Percentiles rank a stretch among this genome's conserved stretches.
These are phyloP conservation scores for Neurospora pannonica DNA, from an alignment of 495 filamentous ascomycete species.

Conservation along the genomic window DNA sequence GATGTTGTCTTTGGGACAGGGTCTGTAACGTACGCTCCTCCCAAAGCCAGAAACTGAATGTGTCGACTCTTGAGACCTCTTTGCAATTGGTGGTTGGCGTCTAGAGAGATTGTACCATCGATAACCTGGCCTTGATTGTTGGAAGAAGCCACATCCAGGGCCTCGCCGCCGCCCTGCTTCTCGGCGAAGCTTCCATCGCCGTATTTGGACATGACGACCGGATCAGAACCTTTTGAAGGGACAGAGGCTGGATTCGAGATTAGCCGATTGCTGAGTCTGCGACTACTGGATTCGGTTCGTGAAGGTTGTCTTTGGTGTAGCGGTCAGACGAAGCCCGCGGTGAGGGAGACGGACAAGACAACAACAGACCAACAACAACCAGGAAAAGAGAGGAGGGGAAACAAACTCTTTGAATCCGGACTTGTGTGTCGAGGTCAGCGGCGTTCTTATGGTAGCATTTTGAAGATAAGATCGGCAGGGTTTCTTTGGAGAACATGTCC, in stretches of 20 bases:
- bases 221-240: not conserved
- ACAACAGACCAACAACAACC: not conserved
- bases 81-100: slow-evolving; percentile 29
- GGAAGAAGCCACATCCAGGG: not conserved
- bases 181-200: not conserved
- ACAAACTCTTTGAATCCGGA: not conserved
- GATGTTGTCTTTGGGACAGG: not conserved
- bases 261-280: not conserved
- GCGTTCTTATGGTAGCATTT: not conserved
- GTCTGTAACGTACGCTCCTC: slow-evolving; percentile 36
- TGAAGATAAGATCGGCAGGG: not conserved
- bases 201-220: not conserved
- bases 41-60: slow-evolving; percentile 65
- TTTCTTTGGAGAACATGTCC: not conserved
- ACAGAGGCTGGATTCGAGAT: not conserved
- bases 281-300: not conserved
- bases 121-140: slow-evolving; percentile 1
- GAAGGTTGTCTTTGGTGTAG: not conserved
- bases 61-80: slow-evolving; percentile 59
- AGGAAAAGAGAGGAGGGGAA: not conserved
- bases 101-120: slow-evolving; percentile 17
- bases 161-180: not conserved
- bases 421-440: not conserved
- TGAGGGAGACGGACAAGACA: not conserved
- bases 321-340: not conserved